A percentile compares a stretch with the other conserved stretches of the same genome.
Conservation (phyloP, 2,329 filamentous ascomycete species). For the Canariomyces notabilis region DNA sequence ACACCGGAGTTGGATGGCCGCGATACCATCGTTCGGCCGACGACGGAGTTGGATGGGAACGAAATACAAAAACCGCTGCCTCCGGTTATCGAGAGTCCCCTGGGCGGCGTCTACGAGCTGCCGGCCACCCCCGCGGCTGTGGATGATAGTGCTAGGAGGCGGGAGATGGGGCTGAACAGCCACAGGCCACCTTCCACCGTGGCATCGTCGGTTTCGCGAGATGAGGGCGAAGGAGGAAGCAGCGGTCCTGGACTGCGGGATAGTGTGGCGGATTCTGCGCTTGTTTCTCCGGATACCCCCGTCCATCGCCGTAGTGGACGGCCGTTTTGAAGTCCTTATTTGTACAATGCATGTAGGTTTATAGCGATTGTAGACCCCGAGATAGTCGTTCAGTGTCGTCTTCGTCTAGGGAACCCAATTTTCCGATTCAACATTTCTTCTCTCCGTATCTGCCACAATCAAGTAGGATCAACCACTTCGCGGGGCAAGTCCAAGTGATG, state of each 20-base stretch:
- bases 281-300: conserved; percentile 27
- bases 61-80: conserved; percentile 15
- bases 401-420: too few species aligned
- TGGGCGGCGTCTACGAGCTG: conserved; percentile 26
- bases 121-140: conserved; percentile 20
- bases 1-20: conserved; percentile 17
- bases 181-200: conserved; percentile 15
- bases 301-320: conserved; percentile 1
- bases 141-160: neutral
- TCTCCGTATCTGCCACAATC: too few species aligned
- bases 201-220: conserved; percentile 11
- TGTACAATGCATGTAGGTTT: too few species aligned
- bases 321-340: conserved; percentile 12
- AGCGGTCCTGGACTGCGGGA: conserved; percentile 17
- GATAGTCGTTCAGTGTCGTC: too few species aligned
- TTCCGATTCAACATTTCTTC: too few species aligned
- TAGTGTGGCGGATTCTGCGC: conserved; percentile 22
- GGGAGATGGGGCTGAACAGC: neutral
- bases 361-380: too few species aligned
- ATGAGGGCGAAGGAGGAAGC: conserved; percentile 14
- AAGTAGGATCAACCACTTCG: too few species aligned
- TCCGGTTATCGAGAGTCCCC: conserved; percentile 17
- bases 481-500: too few species aligned
- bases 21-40: conserved; percentile 13
- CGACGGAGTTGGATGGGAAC: conserved; percentile 22